Evolutionary conservation across 768 basidiomycete species (phyloP), one percentile per base, ranked within the genome.

Genomic region (Chiua virens): DNA sequence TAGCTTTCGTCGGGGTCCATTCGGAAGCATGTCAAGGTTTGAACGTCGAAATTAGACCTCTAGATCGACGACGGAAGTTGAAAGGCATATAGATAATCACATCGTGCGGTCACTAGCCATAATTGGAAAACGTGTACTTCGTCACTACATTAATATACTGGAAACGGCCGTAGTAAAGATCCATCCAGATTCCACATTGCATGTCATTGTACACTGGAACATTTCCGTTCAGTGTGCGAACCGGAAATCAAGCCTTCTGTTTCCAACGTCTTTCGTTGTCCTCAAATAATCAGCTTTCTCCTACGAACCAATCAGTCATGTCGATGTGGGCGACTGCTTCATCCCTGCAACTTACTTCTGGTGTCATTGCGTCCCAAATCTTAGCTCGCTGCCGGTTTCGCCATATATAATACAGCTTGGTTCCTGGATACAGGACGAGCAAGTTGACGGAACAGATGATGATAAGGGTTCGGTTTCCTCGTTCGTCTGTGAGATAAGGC

Each of bases 401-500:
- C 77, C 80, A 85, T 25, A 77, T 65, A 53, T 83, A 80, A 60
- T 82, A 85, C 3, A 68, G 63, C 54, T 82, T 82, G 6, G 77
- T 78, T 9, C 70, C 66, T 14, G 80, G 78, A 60, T 83, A 86
- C 42, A 86, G 58, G 35, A 81, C 57, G 8, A 78, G 5, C 15
- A 80, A 52, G 54, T 84, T 82, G 63, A 84, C 67, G 22, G 65
- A 66, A 53, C 73, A 74, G 44, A 86, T 76, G 34, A 62, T 65
- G 27, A 85, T 80, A n/a, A 87, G 72, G 14, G 71, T 67, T 22
- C 67, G 69, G 58, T 87, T 87, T 18, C 84, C 86, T 15, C 78
- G 77, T 30, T 75, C 75, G 57, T 86, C 80, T 83, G 52, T 3
- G 13, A 13, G 9, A 8, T 14, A 40, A 28, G 2, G 15, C 37